Conservation (phyloP, 257 asterid genomes). For the Ligustrum vulgare region DNA sequence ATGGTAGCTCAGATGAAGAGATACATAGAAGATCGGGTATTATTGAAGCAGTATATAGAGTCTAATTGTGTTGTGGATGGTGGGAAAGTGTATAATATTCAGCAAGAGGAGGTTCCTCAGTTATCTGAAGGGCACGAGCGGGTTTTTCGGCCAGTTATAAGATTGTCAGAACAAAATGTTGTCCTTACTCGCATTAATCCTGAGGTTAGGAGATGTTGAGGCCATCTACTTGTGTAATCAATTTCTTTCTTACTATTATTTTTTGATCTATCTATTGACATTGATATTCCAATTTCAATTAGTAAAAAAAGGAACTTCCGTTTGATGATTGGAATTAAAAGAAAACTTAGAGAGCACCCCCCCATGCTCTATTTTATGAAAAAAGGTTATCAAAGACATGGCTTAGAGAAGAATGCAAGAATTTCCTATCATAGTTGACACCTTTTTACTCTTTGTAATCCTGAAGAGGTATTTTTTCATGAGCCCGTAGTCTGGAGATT, state of each 20-base stretch:
- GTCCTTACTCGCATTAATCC: conserved; percentile 97
- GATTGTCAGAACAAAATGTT: conserved; percentile 78
- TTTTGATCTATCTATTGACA: background rate
- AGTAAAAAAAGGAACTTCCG: background rate
- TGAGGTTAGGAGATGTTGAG: conserved; percentile 62
- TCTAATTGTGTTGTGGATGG: conserved; percentile 76
- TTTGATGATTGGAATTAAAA: background rate
- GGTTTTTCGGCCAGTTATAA: conserved; percentile 81
- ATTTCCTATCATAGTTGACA: background rate
- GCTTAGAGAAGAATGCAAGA: background rate
- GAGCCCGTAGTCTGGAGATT: background rate
- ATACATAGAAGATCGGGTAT: conserved; percentile 77
- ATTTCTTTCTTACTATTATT: conserved; percentile 17
- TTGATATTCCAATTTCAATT: no score
- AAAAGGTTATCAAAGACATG: background rate
- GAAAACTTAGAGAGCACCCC: background rate
- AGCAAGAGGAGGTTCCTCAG: conserved; percentile 78
- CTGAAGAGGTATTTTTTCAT: background rate
- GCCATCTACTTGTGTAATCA: conserved; percentile 15
- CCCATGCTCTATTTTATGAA: background rate
- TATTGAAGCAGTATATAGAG: conserved; percentile 90
- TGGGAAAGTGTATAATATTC: conserved; percentile 62
- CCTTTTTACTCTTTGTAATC: background rate
- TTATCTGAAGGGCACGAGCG: conserved; percentile 60
- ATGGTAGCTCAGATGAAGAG: conserved; percentile 96